phyloP scores from a whole-genome alignment of 139 green algal species.

The Yamagishiella unicocca region DNA sequence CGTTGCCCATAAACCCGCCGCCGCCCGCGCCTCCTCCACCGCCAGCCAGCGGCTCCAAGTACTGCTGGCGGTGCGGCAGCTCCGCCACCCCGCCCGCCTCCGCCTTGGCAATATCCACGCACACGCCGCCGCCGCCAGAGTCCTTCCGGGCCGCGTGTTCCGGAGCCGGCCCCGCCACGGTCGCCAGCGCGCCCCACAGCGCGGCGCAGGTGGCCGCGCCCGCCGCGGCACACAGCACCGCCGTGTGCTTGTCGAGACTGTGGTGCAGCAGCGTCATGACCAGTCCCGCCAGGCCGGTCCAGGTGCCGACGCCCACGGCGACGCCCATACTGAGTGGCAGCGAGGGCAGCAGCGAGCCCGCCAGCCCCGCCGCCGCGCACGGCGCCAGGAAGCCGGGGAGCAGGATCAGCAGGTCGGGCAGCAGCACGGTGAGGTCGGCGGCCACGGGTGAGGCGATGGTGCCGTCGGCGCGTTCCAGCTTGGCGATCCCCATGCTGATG shows the following conservation, averaged over 20 bases:
- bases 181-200: not conserved
- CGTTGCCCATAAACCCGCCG: not conserved
- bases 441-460: constrained; percentile 63
- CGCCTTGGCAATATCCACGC: not conserved
- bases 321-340: constrained; percentile 41
- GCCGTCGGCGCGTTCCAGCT: constrained; percentile 80
- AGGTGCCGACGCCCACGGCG: constrained; percentile 26
- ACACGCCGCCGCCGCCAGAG: not conserved
- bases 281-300: constrained; percentile 3
- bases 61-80: not conserved
- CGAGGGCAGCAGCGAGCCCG: constrained; percentile 36
- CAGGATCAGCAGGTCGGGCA: constrained; percentile 46
- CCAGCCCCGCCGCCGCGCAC: not conserved
- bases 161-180: not conserved
- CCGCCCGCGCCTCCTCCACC: not conserved
- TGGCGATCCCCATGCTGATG: constrained; percentile 83
- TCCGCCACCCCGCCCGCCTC: not conserved
- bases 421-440: constrained; percentile 38
- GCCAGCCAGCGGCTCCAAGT: not conserved
- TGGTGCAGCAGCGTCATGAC: not conserved
- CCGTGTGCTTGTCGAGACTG: not conserved
- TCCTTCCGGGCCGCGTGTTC: not conserved
- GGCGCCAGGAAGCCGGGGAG: constrained; percentile 36
- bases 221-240: constrained; percentile 5
- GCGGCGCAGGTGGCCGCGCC: constrained; percentile 8